Percentiles rank a stretch among this genome's conserved stretches.
Evolutionary conservation across 345 rosid species (phyloP).

Genomic region (Linum lewisii): DNA sequence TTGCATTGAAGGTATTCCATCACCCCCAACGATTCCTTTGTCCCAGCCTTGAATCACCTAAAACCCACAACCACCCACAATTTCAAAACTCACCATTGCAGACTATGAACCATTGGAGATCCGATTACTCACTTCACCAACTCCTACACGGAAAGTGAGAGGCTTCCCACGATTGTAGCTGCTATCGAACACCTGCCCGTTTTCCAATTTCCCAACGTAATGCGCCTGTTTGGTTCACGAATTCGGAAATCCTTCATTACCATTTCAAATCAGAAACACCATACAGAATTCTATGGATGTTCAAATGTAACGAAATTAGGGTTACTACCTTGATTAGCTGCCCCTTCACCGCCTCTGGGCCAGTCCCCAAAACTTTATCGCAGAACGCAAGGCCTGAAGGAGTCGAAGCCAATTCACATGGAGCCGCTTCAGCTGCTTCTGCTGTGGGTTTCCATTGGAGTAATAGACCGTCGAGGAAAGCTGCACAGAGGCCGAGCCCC

Average conservation of each 20-base stretch:
- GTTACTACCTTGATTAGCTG: conserved; percentile 60
- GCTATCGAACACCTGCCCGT: conserved; percentile 85
- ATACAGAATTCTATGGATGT: background rate
- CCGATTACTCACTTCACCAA: conserved; percentile 51
- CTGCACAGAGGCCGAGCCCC: conserved; percentile 28
- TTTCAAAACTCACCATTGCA: too few relatives aligned
- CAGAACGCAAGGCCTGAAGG: conserved; percentile 89
- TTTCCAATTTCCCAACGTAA: conserved; percentile 77
- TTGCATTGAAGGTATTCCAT: conserved; percentile 86
- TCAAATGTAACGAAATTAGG: background rate
- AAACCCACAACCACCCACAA: background rate
- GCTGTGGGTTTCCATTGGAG: conserved; percentile 14
- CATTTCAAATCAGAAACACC: background rate
- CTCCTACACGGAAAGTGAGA: conserved; percentile 66
- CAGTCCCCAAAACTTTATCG: conserved; percentile 66
- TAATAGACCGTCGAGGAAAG: conserved; percentile 24
- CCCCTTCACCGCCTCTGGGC: conserved; percentile 71
- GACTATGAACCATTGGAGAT: background rate
- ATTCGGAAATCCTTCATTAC: background rate
- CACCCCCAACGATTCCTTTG: conserved; percentile 72
- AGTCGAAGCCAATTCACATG: conserved; percentile 59
- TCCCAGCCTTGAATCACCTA: conserved; percentile 96
- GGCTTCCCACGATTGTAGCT: conserved; percentile 88
- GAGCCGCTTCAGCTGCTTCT: conserved; percentile 32
- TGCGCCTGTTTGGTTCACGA: conserved; percentile 40